A percentile compares a stretch with the other conserved stretches of the same genome.
Conservation (phyloP, 1,139 yeast species). For the Geotrichum australiense region DNA sequence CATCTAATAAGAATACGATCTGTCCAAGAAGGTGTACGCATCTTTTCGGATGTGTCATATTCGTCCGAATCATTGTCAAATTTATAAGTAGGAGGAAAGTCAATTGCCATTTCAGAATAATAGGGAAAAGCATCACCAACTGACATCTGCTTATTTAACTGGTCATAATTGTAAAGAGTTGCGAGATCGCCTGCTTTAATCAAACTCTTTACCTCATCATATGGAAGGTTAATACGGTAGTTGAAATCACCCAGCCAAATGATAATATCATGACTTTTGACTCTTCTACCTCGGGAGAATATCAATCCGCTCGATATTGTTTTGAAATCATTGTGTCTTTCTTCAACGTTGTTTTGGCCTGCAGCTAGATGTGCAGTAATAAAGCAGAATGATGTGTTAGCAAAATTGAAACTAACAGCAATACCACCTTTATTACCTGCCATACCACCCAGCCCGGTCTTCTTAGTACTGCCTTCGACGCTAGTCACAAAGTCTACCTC, state of each 20-base stretch:
- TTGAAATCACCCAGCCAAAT: conserved; percentile 97
- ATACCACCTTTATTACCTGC: conserved; percentile 92
- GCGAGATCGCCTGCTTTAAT: conserved; percentile 43
- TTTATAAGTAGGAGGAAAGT: conserved; percentile 86
- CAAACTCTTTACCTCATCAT: conserved; percentile 62
- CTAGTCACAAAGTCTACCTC: conserved; percentile 60
- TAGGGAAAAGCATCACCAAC: conserved; percentile 82
- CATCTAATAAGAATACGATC: conserved; percentile 60
- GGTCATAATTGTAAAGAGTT: conserved; percentile 65
- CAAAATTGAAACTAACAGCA: conserved; percentile 71
- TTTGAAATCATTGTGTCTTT: conserved; percentile 81
- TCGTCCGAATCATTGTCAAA: conserved; percentile 79
- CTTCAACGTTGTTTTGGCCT: conserved; percentile 75
- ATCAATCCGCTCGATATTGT: conserved; percentile 71
- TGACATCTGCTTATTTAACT: conserved; percentile 72
- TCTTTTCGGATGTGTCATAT: conserved; percentile 88
- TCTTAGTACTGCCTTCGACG: conserved; percentile 72
- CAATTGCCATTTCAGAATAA: conserved; percentile 72
- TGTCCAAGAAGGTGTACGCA: conserved; percentile 95
- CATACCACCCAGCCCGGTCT: conserved; percentile 88
- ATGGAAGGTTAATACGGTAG: conserved; percentile 69
- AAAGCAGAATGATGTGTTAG: conserved; percentile 72
- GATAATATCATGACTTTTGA: conserved; percentile 77
- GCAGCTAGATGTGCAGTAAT: conserved; percentile 95
- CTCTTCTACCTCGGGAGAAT: conserved; percentile 61